phyloP scores from a whole-genome alignment of 192 early-diverging fungal genomes.

The Entomortierella beljakovae region DNA sequence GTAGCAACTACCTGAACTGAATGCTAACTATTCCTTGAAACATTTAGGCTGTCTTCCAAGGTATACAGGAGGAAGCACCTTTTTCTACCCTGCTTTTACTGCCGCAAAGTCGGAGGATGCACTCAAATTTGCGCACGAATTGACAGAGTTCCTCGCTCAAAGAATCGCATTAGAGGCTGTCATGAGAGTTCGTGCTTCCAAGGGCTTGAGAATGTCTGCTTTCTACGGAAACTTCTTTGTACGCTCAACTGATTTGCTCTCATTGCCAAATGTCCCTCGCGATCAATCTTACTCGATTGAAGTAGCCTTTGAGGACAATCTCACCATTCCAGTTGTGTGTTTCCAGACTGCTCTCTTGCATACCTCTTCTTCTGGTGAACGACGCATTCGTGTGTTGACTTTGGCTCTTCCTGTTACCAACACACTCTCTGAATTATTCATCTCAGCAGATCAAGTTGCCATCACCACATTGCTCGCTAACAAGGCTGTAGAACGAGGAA shows the following conservation, averaged over 20 bases:
- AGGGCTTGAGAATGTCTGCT: constrained; percentile 86
- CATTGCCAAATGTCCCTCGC: constrained; percentile 92
- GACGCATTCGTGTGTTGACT: constrained; percentile 94
- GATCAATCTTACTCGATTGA: constrained; percentile 93
- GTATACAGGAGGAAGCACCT: constrained; percentile 90
- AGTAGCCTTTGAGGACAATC: constrained; percentile 78
- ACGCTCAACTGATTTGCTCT: constrained; percentile 90
- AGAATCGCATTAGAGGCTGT: constrained; percentile 92
- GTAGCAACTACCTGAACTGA: too few relatives aligned
- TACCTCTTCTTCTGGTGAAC: constrained; percentile 87
- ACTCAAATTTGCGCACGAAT: constrained; percentile 84
- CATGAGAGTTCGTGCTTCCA: constrained; percentile 90
- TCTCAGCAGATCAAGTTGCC: constrained; percentile 84
- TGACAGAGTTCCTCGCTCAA: constrained; percentile 81
- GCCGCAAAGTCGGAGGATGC: constrained; percentile 86
- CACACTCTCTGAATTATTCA: constrained; percentile 82
- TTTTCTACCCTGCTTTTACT: constrained; percentile 92
- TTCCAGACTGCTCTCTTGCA: constrained; percentile 96
- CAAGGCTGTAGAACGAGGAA: constrained; percentile 90
- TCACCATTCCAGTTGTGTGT: constrained; percentile 79
- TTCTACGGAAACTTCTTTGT: constrained; percentile 99
- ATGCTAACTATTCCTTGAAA: too few relatives aligned
- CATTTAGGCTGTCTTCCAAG: constrained; percentile 74
- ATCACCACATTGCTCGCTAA: constrained; percentile 85
- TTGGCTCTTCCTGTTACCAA: constrained; percentile 88